Percentiles rank a stretch among this genome's conserved stretches.
Conservation (phyloP, 768 basidiomycete genomes). For the Gautieria morchelliformis region DNA sequence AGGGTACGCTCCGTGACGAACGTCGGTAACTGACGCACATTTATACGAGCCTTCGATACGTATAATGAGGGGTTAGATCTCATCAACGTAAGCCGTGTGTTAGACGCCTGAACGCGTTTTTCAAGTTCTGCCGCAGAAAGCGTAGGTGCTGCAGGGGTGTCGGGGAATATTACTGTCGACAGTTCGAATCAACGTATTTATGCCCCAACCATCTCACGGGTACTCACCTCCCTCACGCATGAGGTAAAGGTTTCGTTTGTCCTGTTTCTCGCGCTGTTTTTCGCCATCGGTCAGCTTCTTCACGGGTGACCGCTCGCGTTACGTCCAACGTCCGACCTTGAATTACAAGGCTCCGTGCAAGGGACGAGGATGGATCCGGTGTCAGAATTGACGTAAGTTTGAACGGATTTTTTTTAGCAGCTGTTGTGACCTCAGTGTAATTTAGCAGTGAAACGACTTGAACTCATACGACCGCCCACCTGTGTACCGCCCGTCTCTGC, state of each 20-base stretch:
- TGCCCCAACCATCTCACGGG: neutral
- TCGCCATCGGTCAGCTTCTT: slow-evolving; percentile 79
- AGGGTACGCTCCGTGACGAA: slow-evolving; percentile 86
- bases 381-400: slow-evolving; percentile 82
- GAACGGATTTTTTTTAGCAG: slow-evolving; percentile 70
- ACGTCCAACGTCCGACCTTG: slow-evolving; percentile 92
- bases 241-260: slow-evolving; percentile 93
- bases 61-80: slow-evolving; percentile 89
- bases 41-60: slow-evolving; percentile 90
- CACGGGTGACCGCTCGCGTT: slow-evolving; percentile 80
- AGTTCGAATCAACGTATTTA: neutral
- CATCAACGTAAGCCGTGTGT: slow-evolving; percentile 71
- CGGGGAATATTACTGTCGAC: slow-evolving; percentile 75
- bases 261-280: slow-evolving; percentile 74
- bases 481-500: slow-evolving; percentile 39
- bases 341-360: slow-evolving; percentile 75
- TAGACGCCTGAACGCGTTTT: slow-evolving; percentile 64
- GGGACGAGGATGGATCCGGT: slow-evolving; percentile 81
- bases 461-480: slow-evolving; percentile 1
- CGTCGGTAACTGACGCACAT: slow-evolving; percentile 84
- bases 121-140: slow-evolving; percentile 73
- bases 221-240: slow-evolving; percentile 87
- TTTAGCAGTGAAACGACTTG: neutral
- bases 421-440: neutral
- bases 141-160: slow-evolving; percentile 65